phyloP scores from a whole-genome alignment of 768 basidiomycete species.

The Mycena sanguinolenta region DNA sequence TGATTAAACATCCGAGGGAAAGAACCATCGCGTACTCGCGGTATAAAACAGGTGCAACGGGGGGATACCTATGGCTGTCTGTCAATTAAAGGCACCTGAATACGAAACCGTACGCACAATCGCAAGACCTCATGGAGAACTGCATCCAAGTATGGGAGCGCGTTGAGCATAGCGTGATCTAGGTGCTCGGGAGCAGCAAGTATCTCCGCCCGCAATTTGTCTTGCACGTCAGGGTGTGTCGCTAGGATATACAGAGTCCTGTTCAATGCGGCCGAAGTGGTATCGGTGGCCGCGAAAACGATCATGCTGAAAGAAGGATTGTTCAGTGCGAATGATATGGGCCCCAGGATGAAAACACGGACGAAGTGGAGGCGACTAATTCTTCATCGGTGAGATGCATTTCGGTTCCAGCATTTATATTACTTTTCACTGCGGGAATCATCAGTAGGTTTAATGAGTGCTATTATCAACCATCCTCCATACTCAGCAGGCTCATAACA shows the following conservation, averaged over 20 bases:
- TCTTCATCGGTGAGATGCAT: not conserved
- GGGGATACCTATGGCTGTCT: not conserved
- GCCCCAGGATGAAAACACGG: not conserved
- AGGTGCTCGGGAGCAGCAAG: not conserved
- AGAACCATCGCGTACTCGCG: not conserved
- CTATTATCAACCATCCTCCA: too few relatives aligned
- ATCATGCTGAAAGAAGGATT: not conserved
- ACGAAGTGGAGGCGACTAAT: not conserved
- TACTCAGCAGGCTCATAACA: slow-evolving; percentile 11
- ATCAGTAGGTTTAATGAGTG: too few relatives aligned
- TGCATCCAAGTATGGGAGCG: slow-evolving; percentile 3
- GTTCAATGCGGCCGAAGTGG: slow-evolving; percentile 4
- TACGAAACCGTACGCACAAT: not conserved
- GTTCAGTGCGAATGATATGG: not conserved
- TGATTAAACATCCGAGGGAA: too few relatives aligned
- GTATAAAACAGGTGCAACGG: not conserved
- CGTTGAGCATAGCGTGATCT: not conserved
- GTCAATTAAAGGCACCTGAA: too few relatives aligned
- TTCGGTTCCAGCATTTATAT: not conserved
- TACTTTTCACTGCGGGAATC: not conserved
- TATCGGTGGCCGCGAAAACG: slow-evolving; percentile 7
- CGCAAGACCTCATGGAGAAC: slow-evolving; percentile 1
- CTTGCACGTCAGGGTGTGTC: not conserved
- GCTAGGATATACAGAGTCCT: not conserved
- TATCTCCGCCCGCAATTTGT: slow-evolving; percentile 5